phyloP scores from a whole-genome alignment of 2,329 filamentous ascomycete species.

The Xylariaceae sp. region DNA sequence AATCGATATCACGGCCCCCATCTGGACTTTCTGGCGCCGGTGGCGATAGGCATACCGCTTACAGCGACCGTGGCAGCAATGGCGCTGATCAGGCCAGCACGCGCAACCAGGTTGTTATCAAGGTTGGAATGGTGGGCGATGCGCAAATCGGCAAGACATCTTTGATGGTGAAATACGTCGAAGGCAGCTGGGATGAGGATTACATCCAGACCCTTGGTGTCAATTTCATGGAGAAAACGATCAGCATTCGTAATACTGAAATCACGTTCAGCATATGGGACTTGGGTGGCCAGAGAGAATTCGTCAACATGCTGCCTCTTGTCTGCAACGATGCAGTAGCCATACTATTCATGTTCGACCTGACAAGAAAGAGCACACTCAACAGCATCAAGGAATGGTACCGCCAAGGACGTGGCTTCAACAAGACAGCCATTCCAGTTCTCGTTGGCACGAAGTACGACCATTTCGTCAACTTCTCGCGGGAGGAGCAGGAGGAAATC shows the following conservation, averaged over 20 bases:
- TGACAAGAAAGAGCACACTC: constrained; percentile 95
- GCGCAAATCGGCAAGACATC: constrained; percentile 99
- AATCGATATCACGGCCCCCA: constrained; percentile 57
- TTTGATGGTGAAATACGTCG: constrained; percentile 99
- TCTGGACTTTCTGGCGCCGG: constrained; percentile 57
- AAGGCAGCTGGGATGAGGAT: constrained; percentile 99
- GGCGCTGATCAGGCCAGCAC: constrained; percentile 52
- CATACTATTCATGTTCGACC: constrained; percentile 99
- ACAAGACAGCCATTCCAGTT: constrained; percentile 99
- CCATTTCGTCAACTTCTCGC: constrained; percentile 97
- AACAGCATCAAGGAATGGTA: constrained; percentile 99
- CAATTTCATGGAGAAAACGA: constrained; percentile 99
- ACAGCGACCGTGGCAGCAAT: constrained; percentile 51
- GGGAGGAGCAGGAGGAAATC: constrained; percentile 98
- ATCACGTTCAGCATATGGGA: constrained; percentile 99
- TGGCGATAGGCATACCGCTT: constrained; percentile 46
- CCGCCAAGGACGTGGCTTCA: constrained; percentile 94
- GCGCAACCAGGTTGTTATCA: constrained; percentile 87
- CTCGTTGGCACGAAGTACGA: constrained; percentile 98
- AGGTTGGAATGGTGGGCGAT: constrained; percentile 99
- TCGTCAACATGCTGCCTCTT: constrained; percentile 99
- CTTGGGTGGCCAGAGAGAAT: constrained; percentile 94
- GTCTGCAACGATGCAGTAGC: constrained; percentile 99
- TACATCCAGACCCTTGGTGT: constrained; percentile 99
- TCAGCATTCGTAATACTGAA: constrained; percentile 98